These are phyloP conservation scores for Stephania japonica DNA, from an alignment of 164 flowering plant genomes.

Conservation along the genomic window DNA sequence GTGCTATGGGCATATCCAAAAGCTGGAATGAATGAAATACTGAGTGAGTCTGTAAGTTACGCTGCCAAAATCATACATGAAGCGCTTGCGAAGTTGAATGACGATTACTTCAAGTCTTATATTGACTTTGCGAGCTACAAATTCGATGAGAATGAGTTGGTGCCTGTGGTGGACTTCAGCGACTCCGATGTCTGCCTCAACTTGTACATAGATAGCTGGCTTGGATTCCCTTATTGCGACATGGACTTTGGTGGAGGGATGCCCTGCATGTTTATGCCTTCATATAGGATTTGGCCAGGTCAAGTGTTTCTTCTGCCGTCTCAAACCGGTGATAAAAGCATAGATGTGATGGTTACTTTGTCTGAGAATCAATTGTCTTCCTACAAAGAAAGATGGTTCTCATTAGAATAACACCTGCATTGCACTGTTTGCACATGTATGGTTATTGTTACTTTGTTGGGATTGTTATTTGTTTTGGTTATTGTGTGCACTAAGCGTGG, in stretches of 20 bases:
- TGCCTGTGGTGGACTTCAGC: neutral
- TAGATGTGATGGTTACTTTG: neutral
- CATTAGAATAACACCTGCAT: neutral
- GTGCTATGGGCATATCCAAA: neutral
- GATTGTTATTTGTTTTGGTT: neutral
- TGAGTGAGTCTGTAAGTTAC: neutral
- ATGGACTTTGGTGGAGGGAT: neutral
- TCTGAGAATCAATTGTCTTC: neutral
- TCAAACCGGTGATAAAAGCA: neutral
- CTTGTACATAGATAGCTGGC: constrained; percentile 1
- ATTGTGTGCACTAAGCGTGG: too few relatives aligned
- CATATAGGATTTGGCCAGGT: neutral
- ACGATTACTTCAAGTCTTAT: constrained; percentile 2
- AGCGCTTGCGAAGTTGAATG: constrained; percentile 2
- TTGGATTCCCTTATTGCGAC: neutral
- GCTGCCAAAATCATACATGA: neutral
- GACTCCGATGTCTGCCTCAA: neutral
- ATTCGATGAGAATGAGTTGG: neutral
- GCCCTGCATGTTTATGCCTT: neutral
- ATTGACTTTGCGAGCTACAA: neutral
- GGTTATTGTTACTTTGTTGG: neutral
- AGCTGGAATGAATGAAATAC: neutral
- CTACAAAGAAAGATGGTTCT: neutral
- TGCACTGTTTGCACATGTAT: too few relatives aligned
- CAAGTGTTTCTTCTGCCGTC: neutral